Evolutionary conservation across 345 rosid genomes (phyloP).

Genomic region (Mallotus nudiflorus): DNA sequence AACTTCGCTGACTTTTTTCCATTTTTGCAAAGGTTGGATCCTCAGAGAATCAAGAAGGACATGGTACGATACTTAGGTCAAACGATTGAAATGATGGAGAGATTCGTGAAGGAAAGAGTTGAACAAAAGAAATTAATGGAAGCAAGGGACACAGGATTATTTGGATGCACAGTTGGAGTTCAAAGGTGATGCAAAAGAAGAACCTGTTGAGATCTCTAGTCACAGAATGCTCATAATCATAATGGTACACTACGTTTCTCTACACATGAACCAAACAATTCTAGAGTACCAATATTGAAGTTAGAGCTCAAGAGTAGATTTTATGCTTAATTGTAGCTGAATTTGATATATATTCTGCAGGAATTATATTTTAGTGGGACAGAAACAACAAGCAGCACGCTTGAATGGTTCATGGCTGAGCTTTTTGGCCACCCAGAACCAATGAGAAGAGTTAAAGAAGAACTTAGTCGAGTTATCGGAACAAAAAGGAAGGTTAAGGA

Average conservation of each 20-base stretch:
- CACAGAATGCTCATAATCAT: conserved; percentile 9
- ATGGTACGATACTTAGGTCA: conserved; percentile 20
- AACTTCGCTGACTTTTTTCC: conserved; percentile 26
- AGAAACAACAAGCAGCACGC: conserved; percentile 20
- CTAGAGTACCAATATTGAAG: no score
- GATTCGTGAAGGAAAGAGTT: conserved; percentile 23
- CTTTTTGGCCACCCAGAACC: conserved; percentile 14
- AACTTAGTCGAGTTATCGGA: conserved; percentile 19
- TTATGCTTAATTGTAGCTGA: no score
- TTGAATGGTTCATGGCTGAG: conserved; percentile 22
- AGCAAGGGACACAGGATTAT: conserved; percentile 9
- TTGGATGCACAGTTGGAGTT: conserved; percentile 21
- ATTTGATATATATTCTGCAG: background rate
- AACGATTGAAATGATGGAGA: conserved; percentile 11
- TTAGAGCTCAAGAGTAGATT: no score
- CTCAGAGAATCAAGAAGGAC: conserved; percentile 29
- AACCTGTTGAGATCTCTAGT: conserved; percentile 8
- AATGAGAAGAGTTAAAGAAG: conserved; percentile 19
- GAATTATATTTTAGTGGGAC: conserved; percentile 22
- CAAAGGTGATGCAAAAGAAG: conserved; percentile 18
- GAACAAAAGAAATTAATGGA: background rate
- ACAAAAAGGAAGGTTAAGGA: conserved; percentile 11
- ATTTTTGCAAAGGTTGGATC: conserved; percentile 24
- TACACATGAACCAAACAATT: no score
- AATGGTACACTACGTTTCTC: background rate